Evolutionary conservation across 257 asterid genomes (phyloP).

Genomic region (Verbena officinalis): DNA sequence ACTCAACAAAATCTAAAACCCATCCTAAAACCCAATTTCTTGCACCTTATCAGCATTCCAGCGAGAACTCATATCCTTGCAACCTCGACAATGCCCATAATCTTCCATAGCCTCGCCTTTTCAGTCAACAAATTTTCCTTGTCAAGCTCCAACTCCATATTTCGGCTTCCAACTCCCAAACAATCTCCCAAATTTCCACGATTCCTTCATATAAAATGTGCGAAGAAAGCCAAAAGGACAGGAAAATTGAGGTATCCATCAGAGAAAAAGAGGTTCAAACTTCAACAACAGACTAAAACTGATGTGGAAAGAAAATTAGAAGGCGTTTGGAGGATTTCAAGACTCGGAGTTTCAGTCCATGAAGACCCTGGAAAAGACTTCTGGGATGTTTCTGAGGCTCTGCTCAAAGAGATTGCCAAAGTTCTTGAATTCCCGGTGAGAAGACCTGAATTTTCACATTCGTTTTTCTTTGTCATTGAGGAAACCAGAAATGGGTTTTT

Average conservation of each 20-base stretch:
- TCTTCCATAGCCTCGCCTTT: conserved; percentile 38
- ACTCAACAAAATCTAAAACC: conserved; percentile 26
- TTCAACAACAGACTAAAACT: conserved; percentile 36
- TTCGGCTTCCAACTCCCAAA: conserved; percentile 30
- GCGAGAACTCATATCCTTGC: conserved; percentile 8
- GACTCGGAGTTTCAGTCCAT: conserved; percentile 66
- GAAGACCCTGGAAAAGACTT: conserved; percentile 95
- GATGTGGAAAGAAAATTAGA: conserved; percentile 41
- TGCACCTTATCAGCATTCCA: conserved; percentile 36
- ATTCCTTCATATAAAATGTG: conserved; percentile 42
- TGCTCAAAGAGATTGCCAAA: conserved; percentile 77
- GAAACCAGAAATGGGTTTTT: conserved; percentile 5
- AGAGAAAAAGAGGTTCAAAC: conserved; percentile 80
- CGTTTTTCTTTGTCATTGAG: neutral
- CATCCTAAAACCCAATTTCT: conserved; percentile 25
- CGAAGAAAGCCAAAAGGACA: conserved; percentile 66
- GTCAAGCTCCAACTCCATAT: conserved; percentile 32
- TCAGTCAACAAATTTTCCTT: conserved; percentile 37
- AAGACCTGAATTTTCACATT: conserved; percentile 20
- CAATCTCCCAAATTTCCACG: conserved; percentile 28
- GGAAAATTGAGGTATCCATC: conserved; percentile 95
- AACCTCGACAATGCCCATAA: conserved; percentile 41
- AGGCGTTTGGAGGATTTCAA: conserved; percentile 87
- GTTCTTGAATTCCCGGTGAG: conserved; percentile 89
- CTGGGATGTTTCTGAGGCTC: conserved; percentile 64